These are phyloP conservation scores for Beauveria asiatica DNA, from an alignment of 2,329 filamentous ascomycete genomes.

Conservation along the genomic window DNA sequence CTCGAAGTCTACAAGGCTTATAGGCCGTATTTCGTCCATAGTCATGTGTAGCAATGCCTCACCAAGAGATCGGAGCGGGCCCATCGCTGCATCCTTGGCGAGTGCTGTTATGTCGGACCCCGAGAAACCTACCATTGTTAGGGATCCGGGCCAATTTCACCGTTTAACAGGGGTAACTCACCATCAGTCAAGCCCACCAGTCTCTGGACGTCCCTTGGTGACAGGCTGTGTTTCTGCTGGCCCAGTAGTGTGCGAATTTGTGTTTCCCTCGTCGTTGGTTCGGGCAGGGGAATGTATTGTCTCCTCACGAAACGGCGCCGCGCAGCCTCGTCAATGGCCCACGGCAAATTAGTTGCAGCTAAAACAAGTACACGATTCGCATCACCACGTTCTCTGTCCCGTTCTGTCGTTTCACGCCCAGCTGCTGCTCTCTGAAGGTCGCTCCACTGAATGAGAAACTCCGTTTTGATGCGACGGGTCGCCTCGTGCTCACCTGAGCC, in stretches of 20 bases:
- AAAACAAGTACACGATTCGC: constrained; percentile 84
- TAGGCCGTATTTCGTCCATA: constrained; percentile 89
- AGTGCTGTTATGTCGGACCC: constrained; percentile 94
- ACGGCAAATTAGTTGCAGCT: constrained; percentile 90
- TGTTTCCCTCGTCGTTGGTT: constrained; percentile 67
- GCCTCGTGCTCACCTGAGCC: constrained; percentile 87
- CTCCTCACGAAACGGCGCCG: constrained; percentile 81
- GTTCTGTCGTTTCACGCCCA: constrained; percentile 62
- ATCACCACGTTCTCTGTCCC: constrained; percentile 66
- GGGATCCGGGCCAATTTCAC: constrained; percentile 1
- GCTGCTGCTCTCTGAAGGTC: constrained; percentile 87
- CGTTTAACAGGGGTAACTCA: constrained; percentile 31
- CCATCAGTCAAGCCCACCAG: constrained; percentile 80
- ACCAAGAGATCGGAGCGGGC: constrained; percentile 79
- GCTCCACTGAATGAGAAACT: constrained; percentile 96
- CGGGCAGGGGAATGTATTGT: constrained; percentile 93
- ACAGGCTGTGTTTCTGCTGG: constrained; percentile 78
- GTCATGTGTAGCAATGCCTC: constrained; percentile 84
- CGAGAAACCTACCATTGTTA: constrained; percentile 64
- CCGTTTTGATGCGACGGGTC: constrained; percentile 88
- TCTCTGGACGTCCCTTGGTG: constrained; percentile 59
- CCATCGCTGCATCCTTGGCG: constrained; percentile 97
- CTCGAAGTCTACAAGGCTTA: constrained; percentile 73
- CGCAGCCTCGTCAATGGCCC: constrained; percentile 96
- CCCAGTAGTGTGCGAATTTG: constrained; percentile 74